Evolutionary conservation across 1,284 basidiomycete genomes (phyloP), one percentile per base, ranked within the genome.

Genomic region (Meira miltonrushii): DNA sequence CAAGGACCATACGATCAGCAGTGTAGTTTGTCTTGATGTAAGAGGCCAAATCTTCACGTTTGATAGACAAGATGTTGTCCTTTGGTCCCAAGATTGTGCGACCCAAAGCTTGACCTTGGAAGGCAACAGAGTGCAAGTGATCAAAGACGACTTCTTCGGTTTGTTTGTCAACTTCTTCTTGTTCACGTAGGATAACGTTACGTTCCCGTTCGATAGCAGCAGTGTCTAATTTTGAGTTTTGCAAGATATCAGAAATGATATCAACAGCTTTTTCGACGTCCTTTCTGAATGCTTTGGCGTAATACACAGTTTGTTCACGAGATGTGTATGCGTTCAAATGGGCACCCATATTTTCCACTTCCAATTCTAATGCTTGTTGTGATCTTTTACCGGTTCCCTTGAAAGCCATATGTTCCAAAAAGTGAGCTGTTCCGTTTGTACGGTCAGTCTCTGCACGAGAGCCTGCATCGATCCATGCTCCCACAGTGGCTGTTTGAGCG

Each of bases 11-110:
- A 68, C 92, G 90, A 83, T 99, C 94, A 59, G 94, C 88, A 55
- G 91, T 93, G 83, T 98, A 98, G 84, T 98, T 97, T 74, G 88
- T 92, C 81, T 91, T 87, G 83, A 98, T 97, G 84, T 98, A 99
- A 54, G 83, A 84, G 40, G 85, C 81, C 54, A 99, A 87, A 81
- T 98, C 92, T 69, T 90, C 86, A 57, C 89, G 89, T 80, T 87
- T 87, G 83, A 99, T 94, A 59, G 94, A 96, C 68, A 94, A 84
- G 78, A 98, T 97, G 83, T 96, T 95, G 71, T 86, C 84, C 82
- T 93, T 93, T 60, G 94, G 93, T 33, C 94, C 95, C 61, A 98
- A 89, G 80, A 98, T 98, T 71, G 94, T 97, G 74, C 92, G 88
- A 55, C 95, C 95, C 57, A 99, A 87, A 51, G 92, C 86, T 82